Percentiles rank a stretch among this genome's conserved stretches.
phyloP scores from a whole-genome alignment of 2,329 filamentous ascomycete species.

The Xylariales sp. region DNA sequence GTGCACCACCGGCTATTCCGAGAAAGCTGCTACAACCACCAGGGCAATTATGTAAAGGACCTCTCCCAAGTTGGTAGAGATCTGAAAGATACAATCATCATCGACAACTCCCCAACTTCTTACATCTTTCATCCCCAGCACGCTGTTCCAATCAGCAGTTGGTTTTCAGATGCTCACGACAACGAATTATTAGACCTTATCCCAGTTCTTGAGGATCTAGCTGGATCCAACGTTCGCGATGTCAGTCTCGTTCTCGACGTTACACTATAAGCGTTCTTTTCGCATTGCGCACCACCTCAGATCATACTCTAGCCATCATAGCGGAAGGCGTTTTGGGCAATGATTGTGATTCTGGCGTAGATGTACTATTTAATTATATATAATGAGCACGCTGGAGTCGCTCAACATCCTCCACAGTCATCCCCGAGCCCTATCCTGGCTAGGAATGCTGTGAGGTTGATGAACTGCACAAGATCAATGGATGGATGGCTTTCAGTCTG shows the following conservation, averaged over 20 bases:
- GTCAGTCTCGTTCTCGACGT: slow-evolving; percentile 98
- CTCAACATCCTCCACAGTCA: neutral
- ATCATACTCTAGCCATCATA: slow-evolving; percentile 36
- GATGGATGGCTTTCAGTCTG: too few relatives aligned
- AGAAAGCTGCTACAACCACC: slow-evolving; percentile 98
- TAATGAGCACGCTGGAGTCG: slow-evolving; percentile 18
- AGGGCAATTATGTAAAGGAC: slow-evolving; percentile 99
- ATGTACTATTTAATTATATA: slow-evolving; percentile 50
- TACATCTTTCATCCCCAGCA: slow-evolving; percentile 99
- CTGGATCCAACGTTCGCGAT: slow-evolving; percentile 82
- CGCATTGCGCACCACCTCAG: slow-evolving; percentile 17
- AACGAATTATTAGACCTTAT: slow-evolving; percentile 97
- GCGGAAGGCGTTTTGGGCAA: slow-evolving; percentile 51
- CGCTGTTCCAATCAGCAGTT: slow-evolving; percentile 97
- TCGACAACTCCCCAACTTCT: slow-evolving; percentile 97
- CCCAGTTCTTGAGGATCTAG: slow-evolving; percentile 95
- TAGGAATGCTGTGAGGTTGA: too few relatives aligned
- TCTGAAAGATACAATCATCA: slow-evolving; percentile 96
- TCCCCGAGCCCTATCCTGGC: too few relatives aligned
- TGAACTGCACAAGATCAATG: too few relatives aligned
- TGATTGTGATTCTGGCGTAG: slow-evolving; percentile 43
- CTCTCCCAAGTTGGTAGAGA: slow-evolving; percentile 95
- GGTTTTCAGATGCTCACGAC: slow-evolving; percentile 99
- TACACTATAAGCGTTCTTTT: slow-evolving; percentile 51
- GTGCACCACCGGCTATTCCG: slow-evolving; percentile 95